Evolutionary conservation across 2,329 filamentous ascomycete species (phyloP).

Genomic region (Lecanosticta acicola): DNA sequence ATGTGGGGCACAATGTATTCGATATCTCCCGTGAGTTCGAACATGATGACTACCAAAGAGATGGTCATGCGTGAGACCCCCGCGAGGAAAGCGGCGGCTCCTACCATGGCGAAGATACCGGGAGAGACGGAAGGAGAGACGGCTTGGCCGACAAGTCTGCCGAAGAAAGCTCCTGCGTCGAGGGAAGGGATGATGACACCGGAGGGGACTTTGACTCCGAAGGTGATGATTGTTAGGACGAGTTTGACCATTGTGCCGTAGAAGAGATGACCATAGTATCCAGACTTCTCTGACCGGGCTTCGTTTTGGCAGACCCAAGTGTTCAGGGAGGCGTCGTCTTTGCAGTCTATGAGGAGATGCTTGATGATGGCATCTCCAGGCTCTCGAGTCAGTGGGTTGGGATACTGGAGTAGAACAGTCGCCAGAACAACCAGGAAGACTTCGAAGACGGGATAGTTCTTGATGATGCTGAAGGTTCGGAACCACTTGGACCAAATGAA

Average conservation of each 20-base stretch:
- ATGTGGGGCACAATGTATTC: conserved; percentile 52
- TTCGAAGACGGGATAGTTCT: conserved; percentile 52
- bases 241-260: conserved; percentile 53
- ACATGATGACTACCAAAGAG: conserved; percentile 56
- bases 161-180: conserved; percentile 54
- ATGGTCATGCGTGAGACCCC: conserved; percentile 57
- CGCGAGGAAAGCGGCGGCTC: conserved; percentile 53
- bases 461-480: conserved; percentile 49
- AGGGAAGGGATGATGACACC: conserved; percentile 58
- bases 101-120: conserved; percentile 58
- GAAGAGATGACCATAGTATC: conserved; percentile 49
- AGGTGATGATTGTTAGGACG: conserved; percentile 53
- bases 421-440: conserved; percentile 50
- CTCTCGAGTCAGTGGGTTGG: conserved; percentile 51
- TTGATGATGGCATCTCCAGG: conserved; percentile 54
- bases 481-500: conserved; percentile 54
- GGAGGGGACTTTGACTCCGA: conserved; percentile 55
- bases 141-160: conserved; percentile 47
- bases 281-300: conserved; percentile 28
- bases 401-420: conserved; percentile 52
- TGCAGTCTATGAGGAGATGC: conserved; percentile 53
- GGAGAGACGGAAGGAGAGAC: conserved; percentile 44
- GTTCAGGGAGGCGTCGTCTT: conserved; percentile 26
- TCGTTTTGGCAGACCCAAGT: conserved; percentile 52
- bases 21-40: conserved; percentile 55